These are phyloP conservation scores for Parastagonospora nodorum DNA, from an alignment of 2,329 filamentous ascomycete species.

Conservation along the genomic window DNA sequence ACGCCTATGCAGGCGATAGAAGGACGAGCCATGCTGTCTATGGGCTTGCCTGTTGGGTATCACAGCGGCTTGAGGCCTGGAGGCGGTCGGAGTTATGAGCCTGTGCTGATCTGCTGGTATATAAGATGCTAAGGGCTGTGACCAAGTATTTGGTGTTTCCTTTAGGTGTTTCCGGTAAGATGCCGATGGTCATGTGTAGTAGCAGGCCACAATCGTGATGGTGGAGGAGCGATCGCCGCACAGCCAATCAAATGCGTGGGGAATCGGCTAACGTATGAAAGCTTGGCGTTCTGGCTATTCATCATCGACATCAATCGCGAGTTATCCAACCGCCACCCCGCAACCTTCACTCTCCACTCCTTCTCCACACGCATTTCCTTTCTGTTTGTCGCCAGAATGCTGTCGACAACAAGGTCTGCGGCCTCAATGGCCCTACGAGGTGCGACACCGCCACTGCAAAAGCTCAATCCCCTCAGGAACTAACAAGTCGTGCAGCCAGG, in stretches of 20 bases:
- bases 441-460: conserved; percentile 41
- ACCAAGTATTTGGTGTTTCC: no score
- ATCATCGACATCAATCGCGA: conserved; percentile 31
- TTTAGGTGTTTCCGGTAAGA: no score
- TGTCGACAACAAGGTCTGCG: conserved; percentile 57
- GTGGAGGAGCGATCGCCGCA: conserved; percentile 13
- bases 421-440: conserved; percentile 62
- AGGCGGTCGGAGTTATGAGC: not conserved
- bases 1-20: conserved; percentile 92
- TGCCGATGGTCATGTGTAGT: not conserved
- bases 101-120: not conserved
- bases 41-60: conserved; percentile 53
- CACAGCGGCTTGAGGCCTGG: not conserved
- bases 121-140: no score
- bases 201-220: conserved; percentile 31
- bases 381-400: conserved; percentile 50
- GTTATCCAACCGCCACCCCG: conserved; percentile 39
- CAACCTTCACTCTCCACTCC: conserved; percentile 44
- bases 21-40: conserved; percentile 43
- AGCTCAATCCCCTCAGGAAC: conserved; percentile 21
- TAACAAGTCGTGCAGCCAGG: conserved; percentile 60
- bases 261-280: conserved; percentile 37
- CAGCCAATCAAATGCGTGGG: conserved; percentile 39
- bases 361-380: conserved; percentile 38
- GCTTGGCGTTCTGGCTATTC: conserved; percentile 22